Conservation (phyloP, 805 yeast genomes). For the Starmerella apicola region DNA sequence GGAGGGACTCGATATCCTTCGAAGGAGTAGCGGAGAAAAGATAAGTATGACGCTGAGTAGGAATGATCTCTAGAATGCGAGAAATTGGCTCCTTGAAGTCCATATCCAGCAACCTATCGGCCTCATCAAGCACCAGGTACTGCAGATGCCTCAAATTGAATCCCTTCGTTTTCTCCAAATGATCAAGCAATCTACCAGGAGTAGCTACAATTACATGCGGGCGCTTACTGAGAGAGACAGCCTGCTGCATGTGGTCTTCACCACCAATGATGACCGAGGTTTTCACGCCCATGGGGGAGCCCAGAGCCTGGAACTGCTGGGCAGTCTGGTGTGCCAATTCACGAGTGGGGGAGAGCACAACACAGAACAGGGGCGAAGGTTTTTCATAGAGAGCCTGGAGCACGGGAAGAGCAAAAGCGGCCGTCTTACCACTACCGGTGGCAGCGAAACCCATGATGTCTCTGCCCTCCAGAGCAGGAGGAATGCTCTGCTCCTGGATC, state of each 20-base stretch:
- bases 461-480: conserved; percentile 78
- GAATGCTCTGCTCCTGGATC: conserved; percentile 82
- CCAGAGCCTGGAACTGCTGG: conserved; percentile 90
- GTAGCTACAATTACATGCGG: conserved; percentile 95
- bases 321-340: conserved; percentile 53
- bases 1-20: conserved; percentile 84
- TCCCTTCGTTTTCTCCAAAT: conserved; percentile 83
- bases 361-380: conserved; percentile 77
- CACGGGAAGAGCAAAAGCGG: conserved; percentile 95
- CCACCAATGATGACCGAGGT: conserved; percentile 90
- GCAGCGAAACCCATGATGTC: conserved; percentile 95
- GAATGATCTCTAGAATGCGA: conserved; percentile 70
- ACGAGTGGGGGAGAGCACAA: conserved; percentile 68
- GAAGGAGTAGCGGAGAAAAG: conserved; percentile 96
- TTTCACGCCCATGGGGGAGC: conserved; percentile 83
- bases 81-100: conserved; percentile 94
- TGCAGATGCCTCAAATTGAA: conserved; percentile 67
- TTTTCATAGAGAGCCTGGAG: conserved; percentile 82
- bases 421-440: conserved; percentile 97
- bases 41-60: conserved; percentile 65
- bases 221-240: conserved; percentile 80
- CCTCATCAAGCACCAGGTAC: conserved; percentile 90
- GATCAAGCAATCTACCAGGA: conserved; percentile 83
- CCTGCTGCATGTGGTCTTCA: conserved; percentile 97
- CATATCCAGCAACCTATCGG: conserved; percentile 88